These are phyloP conservation scores for Iberis pinnata DNA, from an alignment of 345 rosid genomes.

Conservation along the genomic window DNA sequence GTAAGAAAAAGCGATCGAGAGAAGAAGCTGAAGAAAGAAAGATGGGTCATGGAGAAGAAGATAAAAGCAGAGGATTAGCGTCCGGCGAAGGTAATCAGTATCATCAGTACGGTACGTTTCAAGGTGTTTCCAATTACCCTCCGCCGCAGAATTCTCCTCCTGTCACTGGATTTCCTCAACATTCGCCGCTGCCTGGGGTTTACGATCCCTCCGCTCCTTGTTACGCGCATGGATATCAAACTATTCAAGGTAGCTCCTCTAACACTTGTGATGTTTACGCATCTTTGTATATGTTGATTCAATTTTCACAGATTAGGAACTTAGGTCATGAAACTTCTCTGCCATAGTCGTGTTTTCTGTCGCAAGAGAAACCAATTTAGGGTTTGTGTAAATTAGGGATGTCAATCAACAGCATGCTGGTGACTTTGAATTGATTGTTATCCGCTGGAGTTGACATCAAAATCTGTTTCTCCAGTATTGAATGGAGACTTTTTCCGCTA, in stretches of 20 bases:
- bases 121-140: slow-evolving; percentile 86
- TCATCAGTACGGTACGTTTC: slow-evolving; percentile 86
- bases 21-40: slow-evolving; percentile 1
- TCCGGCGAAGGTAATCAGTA: slow-evolving; percentile 30
- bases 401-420: not conserved
- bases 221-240: slow-evolving; percentile 62
- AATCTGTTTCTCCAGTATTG: not conserved
- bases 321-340: not conserved
- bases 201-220: slow-evolving; percentile 36
- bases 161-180: slow-evolving; percentile 83
- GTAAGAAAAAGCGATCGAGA: slow-evolving; percentile 8
- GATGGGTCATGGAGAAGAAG: slow-evolving; percentile 38
- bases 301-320: not conserved
- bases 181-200: slow-evolving; percentile 64
- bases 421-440: not conserved
- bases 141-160: slow-evolving; percentile 51
- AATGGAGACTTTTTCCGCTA: not conserved
- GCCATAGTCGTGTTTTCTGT: not conserved
- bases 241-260: slow-evolving; percentile 50
- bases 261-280: too few species aligned
- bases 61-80: slow-evolving; percentile 33
- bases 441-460: not conserved
- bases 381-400: not conserved
- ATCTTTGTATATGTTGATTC: not conserved
- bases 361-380: not conserved